A percentile compares a stretch with the other conserved stretches of the same genome.
Evolutionary conservation across 2,329 filamentous ascomycete genomes (phyloP).

Genomic region (Ophiostoma ips): DNA sequence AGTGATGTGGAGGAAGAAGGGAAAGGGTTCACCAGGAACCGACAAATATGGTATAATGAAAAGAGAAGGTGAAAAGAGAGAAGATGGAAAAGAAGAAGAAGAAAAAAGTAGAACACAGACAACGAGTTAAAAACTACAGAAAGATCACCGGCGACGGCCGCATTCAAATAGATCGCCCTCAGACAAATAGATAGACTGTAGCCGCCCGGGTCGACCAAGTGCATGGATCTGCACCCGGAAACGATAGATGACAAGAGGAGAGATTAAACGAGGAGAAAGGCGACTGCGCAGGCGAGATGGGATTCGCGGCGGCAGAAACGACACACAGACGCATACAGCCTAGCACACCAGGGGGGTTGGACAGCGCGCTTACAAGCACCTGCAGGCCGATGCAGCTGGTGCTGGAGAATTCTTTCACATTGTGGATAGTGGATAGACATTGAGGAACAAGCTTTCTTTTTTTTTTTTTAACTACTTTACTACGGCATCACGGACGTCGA

Average conservation of each 20-base stretch:
- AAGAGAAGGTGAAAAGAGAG: not conserved
- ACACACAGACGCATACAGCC: no score
- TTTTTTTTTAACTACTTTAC: not conserved
- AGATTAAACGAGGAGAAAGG: no score
- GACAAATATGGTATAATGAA: not conserved
- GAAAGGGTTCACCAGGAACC: conserved; percentile 3
- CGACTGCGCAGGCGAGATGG: no score
- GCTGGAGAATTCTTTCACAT: no score
- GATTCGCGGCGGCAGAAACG: no score
- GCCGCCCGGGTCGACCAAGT: not conserved
- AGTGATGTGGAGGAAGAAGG: not conserved
- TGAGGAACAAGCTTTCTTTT: not conserved
- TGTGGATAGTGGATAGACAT: no score
- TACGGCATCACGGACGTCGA: not conserved
- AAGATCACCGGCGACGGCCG: not conserved
- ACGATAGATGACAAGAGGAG: not conserved
- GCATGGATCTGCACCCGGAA: not conserved
- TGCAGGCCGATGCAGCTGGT: no score
- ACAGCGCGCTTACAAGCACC: no score
- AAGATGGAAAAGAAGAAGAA: not conserved
- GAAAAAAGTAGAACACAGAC: not conserved
- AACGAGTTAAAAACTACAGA: not conserved
- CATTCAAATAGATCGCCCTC: not conserved
- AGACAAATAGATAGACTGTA: not conserved
- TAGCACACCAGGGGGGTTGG: no score